phyloP scores from a whole-genome alignment of 202 grass and related monocot species.

The Setaria italica region DNA sequence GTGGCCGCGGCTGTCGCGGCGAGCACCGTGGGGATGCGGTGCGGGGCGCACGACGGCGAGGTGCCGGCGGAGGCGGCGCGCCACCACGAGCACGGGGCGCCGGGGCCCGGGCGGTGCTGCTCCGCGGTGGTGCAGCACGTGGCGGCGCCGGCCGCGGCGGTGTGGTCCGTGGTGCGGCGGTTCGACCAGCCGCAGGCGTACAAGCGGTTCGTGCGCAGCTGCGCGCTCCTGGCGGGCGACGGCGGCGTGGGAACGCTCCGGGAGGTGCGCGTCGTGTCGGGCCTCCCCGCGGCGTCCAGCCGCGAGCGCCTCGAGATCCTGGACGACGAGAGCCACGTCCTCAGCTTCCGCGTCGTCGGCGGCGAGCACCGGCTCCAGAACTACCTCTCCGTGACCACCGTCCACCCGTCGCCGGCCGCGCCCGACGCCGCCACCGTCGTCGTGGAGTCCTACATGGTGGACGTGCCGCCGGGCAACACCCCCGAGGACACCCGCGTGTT shows the following conservation, averaged over 20 bases:
- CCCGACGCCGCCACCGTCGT: conserved; percentile 59
- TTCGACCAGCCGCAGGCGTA: conserved; percentile 87
- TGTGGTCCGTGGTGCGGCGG: conserved; percentile 82
- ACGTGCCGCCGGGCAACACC: conserved; percentile 73
- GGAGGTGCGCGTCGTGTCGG: conserved; percentile 75
- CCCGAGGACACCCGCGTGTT: conserved; percentile 75
- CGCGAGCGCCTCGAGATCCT: conserved; percentile 85
- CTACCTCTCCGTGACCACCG: conserved; percentile 79
- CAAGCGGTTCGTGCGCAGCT: conserved; percentile 88
- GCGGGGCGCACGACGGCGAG: conserved; percentile 59
- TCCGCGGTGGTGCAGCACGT: conserved; percentile 83
- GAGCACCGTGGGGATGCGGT: conserved; percentile 28
- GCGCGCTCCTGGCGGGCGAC: conserved; percentile 64
- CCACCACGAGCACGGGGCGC: conserved; percentile 71
- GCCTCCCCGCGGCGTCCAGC: conserved; percentile 74
- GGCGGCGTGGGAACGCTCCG: conserved; percentile 80
- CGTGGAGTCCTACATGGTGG: conserved; percentile 80
- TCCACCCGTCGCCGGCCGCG: conserved; percentile 54
- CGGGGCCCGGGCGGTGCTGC: conserved; percentile 62
- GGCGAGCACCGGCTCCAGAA: conserved; percentile 76
- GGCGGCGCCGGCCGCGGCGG: conserved; percentile 57
- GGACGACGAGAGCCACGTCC: conserved; percentile 84
- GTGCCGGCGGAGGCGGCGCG: conserved; percentile 61
- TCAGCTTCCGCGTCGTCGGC: conserved; percentile 79
- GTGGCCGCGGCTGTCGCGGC: conserved; percentile 6